Percentiles rank a stretch among this genome's conserved stretches.
Conservation (phyloP, 805 yeast species). For the Komagataella populi region DNA sequence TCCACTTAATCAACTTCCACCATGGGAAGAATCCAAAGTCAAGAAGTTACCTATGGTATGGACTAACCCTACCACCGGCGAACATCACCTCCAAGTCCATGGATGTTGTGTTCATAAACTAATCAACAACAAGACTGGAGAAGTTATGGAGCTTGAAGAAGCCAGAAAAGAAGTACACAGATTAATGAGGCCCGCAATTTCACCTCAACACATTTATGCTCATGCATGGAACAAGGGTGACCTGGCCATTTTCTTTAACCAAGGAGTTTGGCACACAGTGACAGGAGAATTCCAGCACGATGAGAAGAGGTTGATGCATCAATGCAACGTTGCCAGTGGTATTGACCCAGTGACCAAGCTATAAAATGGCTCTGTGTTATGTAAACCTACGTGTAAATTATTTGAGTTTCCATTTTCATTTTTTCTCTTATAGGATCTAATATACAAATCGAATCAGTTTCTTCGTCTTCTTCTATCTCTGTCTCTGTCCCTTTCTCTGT, state of each 20-base stretch:
- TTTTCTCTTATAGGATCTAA: not conserved
- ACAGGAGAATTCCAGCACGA: constrained; percentile 77
- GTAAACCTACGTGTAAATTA: not conserved
- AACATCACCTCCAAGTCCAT: constrained; percentile 77
- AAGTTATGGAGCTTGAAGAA: constrained; percentile 48
- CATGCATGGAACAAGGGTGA: constrained; percentile 82
- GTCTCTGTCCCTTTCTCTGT: not conserved
- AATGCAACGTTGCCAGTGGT: constrained; percentile 84
- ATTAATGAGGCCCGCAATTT: constrained; percentile 76
- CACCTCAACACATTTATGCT: constrained; percentile 61
- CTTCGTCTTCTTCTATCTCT: not conserved
- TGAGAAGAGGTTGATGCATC: constrained; percentile 82
- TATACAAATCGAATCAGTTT: not conserved
- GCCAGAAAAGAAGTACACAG: constrained; percentile 62
- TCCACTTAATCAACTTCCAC: constrained; percentile 55
- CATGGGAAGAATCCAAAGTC: constrained; percentile 70
- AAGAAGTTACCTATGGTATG: constrained; percentile 78
- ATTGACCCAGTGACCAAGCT: constrained; percentile 35
- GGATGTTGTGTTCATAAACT: constrained; percentile 75
- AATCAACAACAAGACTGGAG: constrained; percentile 39
- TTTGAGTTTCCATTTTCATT: not conserved
- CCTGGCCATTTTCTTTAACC: constrained; percentile 72
- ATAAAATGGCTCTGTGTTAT: not conserved
- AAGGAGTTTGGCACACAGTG: constrained; percentile 88
- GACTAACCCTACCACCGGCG: constrained; percentile 81